Conservation (phyloP, 2,329 filamentous ascomycete genomes). For the Microcera coccophila region DNA sequence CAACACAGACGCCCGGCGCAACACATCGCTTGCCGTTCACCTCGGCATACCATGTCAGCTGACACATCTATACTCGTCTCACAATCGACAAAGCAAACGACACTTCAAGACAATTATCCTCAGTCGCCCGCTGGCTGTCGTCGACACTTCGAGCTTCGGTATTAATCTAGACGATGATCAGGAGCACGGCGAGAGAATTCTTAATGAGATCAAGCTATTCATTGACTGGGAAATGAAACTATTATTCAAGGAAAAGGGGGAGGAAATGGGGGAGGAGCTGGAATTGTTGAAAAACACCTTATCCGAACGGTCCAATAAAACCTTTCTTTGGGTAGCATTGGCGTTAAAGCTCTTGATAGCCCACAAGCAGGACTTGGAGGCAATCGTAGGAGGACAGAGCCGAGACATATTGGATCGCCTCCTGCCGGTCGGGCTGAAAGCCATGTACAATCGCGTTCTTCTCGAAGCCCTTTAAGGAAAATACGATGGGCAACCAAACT, state of each 20-base stretch:
- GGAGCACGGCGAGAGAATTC: background rate
- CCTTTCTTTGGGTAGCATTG: background rate
- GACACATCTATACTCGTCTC: background rate
- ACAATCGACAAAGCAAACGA: background rate
- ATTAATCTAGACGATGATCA: background rate
- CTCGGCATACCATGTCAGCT: background rate
- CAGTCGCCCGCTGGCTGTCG: background rate
- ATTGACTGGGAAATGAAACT: background rate
- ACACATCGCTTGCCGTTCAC: background rate
- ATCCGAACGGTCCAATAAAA: background rate
- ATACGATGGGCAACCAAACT: background rate
- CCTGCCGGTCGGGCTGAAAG: background rate
- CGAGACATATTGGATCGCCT: background rate
- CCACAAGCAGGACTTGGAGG: background rate
- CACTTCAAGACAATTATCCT: background rate
- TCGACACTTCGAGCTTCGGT: background rate
- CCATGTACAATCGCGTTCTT: background rate
- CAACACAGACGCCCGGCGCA: background rate
- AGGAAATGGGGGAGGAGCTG: background rate
- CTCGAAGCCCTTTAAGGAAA: background rate
- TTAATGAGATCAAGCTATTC: background rate
- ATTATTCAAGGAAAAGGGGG: background rate
- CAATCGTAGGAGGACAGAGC: background rate
- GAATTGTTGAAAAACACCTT: background rate
- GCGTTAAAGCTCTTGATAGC: background rate